phyloP scores from a whole-genome alignment of 805 yeast species.

The Myxozyma lipomycoides region DNA sequence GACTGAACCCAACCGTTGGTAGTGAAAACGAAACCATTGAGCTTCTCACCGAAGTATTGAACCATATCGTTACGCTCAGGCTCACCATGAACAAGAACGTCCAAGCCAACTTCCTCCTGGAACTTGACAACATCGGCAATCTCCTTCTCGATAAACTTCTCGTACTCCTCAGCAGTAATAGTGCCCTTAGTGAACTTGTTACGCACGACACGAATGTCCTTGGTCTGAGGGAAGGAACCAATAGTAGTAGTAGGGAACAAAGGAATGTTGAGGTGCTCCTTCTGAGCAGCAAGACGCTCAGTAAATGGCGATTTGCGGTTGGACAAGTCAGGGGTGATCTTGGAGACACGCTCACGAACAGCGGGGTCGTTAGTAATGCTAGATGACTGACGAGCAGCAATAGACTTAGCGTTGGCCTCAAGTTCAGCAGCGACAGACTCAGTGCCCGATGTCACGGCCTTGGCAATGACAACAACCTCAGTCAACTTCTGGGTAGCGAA shows the following conservation, averaged over 20 bases:
- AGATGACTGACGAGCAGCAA: conserved; percentile 81
- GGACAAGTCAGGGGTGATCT: conserved; percentile 61
- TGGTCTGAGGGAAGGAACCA: conserved; percentile 99
- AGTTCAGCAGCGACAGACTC: conserved; percentile 72
- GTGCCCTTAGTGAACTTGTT: conserved; percentile 97
- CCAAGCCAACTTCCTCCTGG: conserved; percentile 99
- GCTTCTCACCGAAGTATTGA: conserved; percentile 99
- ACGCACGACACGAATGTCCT: conserved; percentile 97
- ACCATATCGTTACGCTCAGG: conserved; percentile 99
- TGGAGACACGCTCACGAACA: conserved; percentile 81
- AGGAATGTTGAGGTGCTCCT: conserved; percentile 85
- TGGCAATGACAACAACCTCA: conserved; percentile 89
- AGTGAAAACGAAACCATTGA: conserved; percentile 98
- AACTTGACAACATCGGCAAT: conserved; percentile 92
- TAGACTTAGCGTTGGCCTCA: conserved; percentile 81
- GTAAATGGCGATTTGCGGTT: conserved; percentile 86
- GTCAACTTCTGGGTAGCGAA: conserved; percentile 93
- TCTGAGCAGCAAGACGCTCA: conserved; percentile 81
- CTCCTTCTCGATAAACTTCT: conserved; percentile 93
- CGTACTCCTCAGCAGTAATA: conserved; percentile 91
- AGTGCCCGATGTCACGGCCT: conserved; percentile 66
- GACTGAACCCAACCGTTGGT: conserved; percentile 99
- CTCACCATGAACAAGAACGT: conserved; percentile 99
- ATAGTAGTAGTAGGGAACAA: conserved; percentile 99
- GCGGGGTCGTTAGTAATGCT: conserved; percentile 85